Percentiles rank a stretch among this genome's conserved stretches.
phyloP scores from a whole-genome alignment of 208 protist genomes.

The Acanthamoeba castellanii region DNA sequence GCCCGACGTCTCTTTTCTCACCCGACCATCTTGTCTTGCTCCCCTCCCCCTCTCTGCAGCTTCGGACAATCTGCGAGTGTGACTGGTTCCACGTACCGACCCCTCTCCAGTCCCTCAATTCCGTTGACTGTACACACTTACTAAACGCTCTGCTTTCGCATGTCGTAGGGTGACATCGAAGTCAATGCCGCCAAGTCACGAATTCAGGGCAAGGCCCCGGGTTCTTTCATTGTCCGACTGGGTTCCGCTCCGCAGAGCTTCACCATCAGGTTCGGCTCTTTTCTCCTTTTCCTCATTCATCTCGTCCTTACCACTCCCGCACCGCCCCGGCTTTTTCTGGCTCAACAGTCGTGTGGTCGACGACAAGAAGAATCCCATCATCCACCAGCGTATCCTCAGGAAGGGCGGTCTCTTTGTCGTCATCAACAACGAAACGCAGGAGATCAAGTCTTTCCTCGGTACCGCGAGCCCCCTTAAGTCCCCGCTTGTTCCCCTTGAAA shows the following conservation, averaged over 20 bases:
- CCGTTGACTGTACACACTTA: no score
- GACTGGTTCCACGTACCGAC: slow-evolving; percentile 15
- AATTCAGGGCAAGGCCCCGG: slow-evolving; percentile 31
- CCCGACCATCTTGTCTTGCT: neutral
- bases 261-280: neutral
- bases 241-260: slow-evolving; percentile 27
- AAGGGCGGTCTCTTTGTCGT: slow-evolving; percentile 45
- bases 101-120: neutral
- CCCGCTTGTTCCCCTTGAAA: neutral
- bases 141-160: neutral
- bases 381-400: slow-evolving; percentile 1
- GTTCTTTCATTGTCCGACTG: slow-evolving; percentile 54
- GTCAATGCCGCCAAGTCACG: slow-evolving; percentile 1
- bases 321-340: no score
- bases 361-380: slow-evolving; percentile 44
- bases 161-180: neutral
- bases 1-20: neutral
- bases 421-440: slow-evolving; percentile 59
- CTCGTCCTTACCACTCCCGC: no score
- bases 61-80: slow-evolving; percentile 20
- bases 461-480: neutral
- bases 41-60: neutral
- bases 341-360: neutral
- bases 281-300: neutral
- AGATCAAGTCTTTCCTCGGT: slow-evolving; percentile 54